phyloP scores from a whole-genome alignment of 2,329 filamentous ascomycete genomes.

The Penicillium sp. region DNA sequence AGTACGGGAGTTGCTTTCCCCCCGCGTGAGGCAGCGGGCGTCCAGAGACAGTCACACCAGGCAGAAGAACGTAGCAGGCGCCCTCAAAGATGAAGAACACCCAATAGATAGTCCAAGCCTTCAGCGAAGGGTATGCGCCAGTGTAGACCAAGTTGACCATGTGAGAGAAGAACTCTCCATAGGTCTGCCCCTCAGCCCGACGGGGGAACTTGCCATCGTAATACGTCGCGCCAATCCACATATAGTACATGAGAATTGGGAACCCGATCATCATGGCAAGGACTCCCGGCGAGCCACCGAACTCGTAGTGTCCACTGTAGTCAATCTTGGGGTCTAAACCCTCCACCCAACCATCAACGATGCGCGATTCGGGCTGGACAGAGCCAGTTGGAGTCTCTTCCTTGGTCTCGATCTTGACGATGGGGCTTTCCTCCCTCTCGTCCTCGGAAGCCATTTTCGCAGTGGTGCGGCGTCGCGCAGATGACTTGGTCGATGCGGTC shows the following conservation, averaged over 20 bases:
- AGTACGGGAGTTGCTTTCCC: slow-evolving; percentile 85
- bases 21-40: slow-evolving; percentile 78
- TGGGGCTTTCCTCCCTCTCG: slow-evolving; percentile 20
- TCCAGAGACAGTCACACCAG: slow-evolving; percentile 80
- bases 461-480: slow-evolving; percentile 27
- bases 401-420: slow-evolving; percentile 19
- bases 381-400: slow-evolving; percentile 18
- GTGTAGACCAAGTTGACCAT: slow-evolving; percentile 69
- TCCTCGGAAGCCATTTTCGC: slow-evolving; percentile 26
- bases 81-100: slow-evolving; percentile 80
- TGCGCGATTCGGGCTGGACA: slow-evolving; percentile 22
- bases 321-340: slow-evolving; percentile 41
- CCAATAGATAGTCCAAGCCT: slow-evolving; percentile 95
- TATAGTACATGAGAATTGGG: slow-evolving; percentile 96
- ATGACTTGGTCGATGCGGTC: slow-evolving; percentile 17
- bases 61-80: slow-evolving; percentile 74
- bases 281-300: slow-evolving; percentile 79
- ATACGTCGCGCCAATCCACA: slow-evolving; percentile 95
- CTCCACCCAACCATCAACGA: slow-evolving; percentile 39
- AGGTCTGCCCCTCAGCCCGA: slow-evolving; percentile 59
- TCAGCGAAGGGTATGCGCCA: slow-evolving; percentile 72
- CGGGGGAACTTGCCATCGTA: slow-evolving; percentile 78
- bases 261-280: slow-evolving; percentile 84
- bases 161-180: slow-evolving; percentile 64
- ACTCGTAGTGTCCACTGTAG: slow-evolving; percentile 60